Conservation (phyloP, 2,329 filamentous ascomycete species). For the Fusarium tuaranense region DNA sequence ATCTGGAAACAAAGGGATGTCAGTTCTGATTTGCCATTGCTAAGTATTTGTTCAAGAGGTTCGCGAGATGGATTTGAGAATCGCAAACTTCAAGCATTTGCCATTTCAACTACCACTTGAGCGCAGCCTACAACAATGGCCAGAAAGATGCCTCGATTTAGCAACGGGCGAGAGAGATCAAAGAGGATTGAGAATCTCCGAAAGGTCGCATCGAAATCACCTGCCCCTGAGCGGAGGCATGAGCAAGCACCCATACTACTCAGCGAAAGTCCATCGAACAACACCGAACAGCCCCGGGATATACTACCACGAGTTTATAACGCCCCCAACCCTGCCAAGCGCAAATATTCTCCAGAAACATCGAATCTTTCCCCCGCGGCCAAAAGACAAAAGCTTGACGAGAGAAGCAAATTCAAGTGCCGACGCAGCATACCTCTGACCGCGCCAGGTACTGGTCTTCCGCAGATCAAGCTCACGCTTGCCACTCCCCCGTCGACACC, state of each 20-base stretch:
- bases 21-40: background rate
- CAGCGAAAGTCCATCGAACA: background rate
- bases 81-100: background rate
- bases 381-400: background rate
- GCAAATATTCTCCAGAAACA: background rate
- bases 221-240: background rate
- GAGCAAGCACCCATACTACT: constrained; percentile 1
- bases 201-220: background rate
- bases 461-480: constrained; percentile 24
- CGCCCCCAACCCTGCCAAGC: background rate
- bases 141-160: background rate
- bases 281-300: background rate
- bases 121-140: background rate
- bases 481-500: constrained; percentile 6
- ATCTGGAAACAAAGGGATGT: constrained; percentile 6
- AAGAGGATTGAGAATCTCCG: background rate
- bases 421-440: constrained; percentile 26
- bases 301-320: constrained; percentile 9
- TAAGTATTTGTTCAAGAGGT: constrained; percentile 12
- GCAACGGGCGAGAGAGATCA: background rate
- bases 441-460: background rate
- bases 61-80: background rate
- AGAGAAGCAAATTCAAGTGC: background rate
- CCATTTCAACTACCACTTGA: background rate
- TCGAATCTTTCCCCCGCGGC: background rate